Conservation (phyloP, 2,329 filamentous ascomycete genomes). For the Thelonectria rubi region DNA sequence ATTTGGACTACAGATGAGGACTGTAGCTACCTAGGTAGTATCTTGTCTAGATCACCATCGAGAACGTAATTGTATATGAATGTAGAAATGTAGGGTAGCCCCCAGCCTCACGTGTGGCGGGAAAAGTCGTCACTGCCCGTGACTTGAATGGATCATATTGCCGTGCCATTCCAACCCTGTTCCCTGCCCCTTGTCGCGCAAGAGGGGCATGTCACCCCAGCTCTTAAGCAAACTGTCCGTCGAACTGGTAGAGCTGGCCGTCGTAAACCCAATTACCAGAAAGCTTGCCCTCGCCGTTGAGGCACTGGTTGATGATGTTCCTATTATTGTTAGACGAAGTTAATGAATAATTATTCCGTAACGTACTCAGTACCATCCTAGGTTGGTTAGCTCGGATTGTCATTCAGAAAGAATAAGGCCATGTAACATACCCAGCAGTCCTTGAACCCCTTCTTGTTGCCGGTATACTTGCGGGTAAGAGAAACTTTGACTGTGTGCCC, state of each 20-base stretch:
- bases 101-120: too few relatives aligned
- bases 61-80: too few relatives aligned
- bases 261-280: conserved; percentile 16
- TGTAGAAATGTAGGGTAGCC: too few relatives aligned
- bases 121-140: not conserved
- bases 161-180: not conserved
- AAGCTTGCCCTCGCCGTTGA: conserved; percentile 6
- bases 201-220: not conserved
- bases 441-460: conserved; percentile 27
- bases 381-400: not conserved
- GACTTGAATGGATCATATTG: not conserved
- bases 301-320: conserved; percentile 30
- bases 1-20: too few relatives aligned
- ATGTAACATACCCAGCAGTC: conserved; percentile 30
- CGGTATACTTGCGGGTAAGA: conserved; percentile 24
- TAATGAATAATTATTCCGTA: too few relatives aligned
- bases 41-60: too few relatives aligned
- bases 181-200: not conserved
- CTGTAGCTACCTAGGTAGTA: too few relatives aligned
- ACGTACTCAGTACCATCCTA: conserved; percentile 29
- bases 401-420: rapidly evolving
- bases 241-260: conserved; percentile 20
- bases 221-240: conserved; percentile 1
- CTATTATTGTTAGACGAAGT: conserved; percentile 8
- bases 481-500: conserved; percentile 20